Evolutionary conservation across 371 early-diverging fungal genomes (phyloP).

Genomic region (Syncephalastrum contaminatum): DNA sequence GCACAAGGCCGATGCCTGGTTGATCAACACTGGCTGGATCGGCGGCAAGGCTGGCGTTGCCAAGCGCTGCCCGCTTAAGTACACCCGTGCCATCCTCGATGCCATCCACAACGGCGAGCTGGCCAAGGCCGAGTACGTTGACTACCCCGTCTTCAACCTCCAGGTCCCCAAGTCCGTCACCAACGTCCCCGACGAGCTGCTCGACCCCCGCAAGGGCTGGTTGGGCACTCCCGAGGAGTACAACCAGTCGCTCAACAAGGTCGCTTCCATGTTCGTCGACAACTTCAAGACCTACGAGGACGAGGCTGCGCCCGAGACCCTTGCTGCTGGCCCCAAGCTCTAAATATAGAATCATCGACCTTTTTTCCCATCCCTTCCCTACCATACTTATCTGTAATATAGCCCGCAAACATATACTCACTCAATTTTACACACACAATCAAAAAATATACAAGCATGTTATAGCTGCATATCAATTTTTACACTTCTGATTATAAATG

Average conservation of each 20-base stretch:
- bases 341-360: constrained; percentile 4
- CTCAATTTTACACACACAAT: too few relatives aligned
- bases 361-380: constrained; percentile 1
- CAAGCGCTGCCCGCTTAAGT: constrained; percentile 88
- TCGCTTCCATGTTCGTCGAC: constrained; percentile 82
- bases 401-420: too few relatives aligned
- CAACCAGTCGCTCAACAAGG: constrained; percentile 62
- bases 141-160: constrained; percentile 84
- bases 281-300: constrained; percentile 90
- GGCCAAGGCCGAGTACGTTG: constrained; percentile 76
- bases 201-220: constrained; percentile 92
- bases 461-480: too few relatives aligned
- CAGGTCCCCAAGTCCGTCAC: constrained; percentile 77
- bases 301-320: constrained; percentile 75
- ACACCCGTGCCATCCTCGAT: constrained; percentile 95
- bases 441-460: too few relatives aligned
- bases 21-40: constrained; percentile 97
- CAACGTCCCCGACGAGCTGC: constrained; percentile 81
- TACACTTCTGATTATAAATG: too few relatives aligned
- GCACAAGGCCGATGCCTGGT: constrained; percentile 88
- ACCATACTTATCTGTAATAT: too few relatives aligned
- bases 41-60: constrained; percentile 89
- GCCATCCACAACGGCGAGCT: constrained; percentile 93
- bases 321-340: constrained; percentile 74
- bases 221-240: constrained; percentile 65